Evolutionary conservation across 176 grass and related monocot species (phyloP).

Genomic region (Urochloa ruziziensis): DNA sequence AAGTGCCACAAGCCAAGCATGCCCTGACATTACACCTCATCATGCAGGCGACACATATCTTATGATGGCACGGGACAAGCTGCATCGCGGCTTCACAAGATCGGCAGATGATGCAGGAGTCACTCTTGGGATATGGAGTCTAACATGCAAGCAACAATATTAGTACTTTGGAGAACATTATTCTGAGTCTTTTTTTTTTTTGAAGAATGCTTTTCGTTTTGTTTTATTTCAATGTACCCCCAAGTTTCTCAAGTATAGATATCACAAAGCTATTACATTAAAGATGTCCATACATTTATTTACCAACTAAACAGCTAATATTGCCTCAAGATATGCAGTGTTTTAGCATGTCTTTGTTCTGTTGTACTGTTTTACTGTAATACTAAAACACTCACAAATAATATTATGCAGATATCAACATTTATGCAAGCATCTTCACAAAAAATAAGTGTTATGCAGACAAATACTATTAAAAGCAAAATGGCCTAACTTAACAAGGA

Average conservation of each 20-base stretch:
- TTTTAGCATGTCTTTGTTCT: constrained; percentile 29
- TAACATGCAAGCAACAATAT: constrained; percentile 23
- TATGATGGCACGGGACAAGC: constrained; percentile 59
- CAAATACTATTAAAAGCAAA: constrained; percentile 23
- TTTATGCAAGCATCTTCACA: constrained; percentile 26
- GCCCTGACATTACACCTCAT: constrained; percentile 47
- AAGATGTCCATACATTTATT: constrained; percentile 45
- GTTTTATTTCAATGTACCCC: constrained; percentile 17
- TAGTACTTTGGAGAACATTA: too few relatives aligned
- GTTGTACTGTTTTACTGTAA: constrained; percentile 26
- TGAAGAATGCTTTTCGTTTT: constrained; percentile 13
- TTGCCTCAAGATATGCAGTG: constrained; percentile 19
- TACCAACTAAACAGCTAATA: constrained; percentile 18
- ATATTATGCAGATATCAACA: constrained; percentile 15
- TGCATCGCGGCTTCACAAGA: constrained; percentile 42
- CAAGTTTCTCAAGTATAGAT: constrained; percentile 25
- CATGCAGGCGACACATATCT: constrained; percentile 56
- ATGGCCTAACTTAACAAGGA: not conserved
- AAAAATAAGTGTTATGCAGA: constrained; percentile 2
- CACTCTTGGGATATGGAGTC: constrained; percentile 42
- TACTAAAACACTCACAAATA: constrained; percentile 13
- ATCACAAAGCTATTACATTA: constrained; percentile 38
- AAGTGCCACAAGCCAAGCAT: constrained; percentile 50
- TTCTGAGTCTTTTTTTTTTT: too few relatives aligned
- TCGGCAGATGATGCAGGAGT: constrained; percentile 55